Evolutionary conservation across 2,329 filamentous ascomycete genomes (phyloP), one percentile per base, ranked within the genome.

Genomic region (Pestalotiopsis sp.): DNA sequence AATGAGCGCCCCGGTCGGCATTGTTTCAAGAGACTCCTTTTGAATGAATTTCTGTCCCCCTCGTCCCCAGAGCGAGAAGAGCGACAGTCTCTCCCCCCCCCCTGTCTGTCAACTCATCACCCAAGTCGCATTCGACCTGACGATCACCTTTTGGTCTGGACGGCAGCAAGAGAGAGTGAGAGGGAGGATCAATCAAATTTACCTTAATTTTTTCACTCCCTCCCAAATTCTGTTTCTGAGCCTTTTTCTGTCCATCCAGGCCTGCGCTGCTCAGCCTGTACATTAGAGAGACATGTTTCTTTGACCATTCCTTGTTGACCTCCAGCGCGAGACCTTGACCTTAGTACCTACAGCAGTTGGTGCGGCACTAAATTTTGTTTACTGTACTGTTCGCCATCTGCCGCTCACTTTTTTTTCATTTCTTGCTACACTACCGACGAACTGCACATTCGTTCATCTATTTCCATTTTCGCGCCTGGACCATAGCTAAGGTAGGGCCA

Each of bases 31-130:
- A 48, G 24, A 57, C 62, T 65, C 62, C 62, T 65, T 65, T 65
- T 65, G 62, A 55, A 55, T 65, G 62, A 65, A 65, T 56, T 65
- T 55, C 62, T 24, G 62, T 56, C n/a, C n/a, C n/a, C n/a, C n/a
- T n/a, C n/a, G n/a, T n/a, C 48, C 61, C 40, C 39, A 35, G 44
- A n/a, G n/a, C 11, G 56, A 26, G 10, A 10, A 35, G 44, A n/a
- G 20, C 11, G 56, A 26, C 11, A 10, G 22, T 48, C 39, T 39
- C 13, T 11, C n/a, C 48, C 60, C 11, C 22, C 62, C 62, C 62
- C 62, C 62, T 35, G 62, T 55, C 62, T 65, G 62, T 35, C 48
- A 57, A 30, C 11, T 52, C 30, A 24, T 62, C 17, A 40, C 26
- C 14, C 26, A 48, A 48, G 38, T 52, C 61, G 20, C 40, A 40